Evolutionary conservation across 1,284 basidiomycete genomes (phyloP).

Genomic region (Laetiporus sulphureus): DNA sequence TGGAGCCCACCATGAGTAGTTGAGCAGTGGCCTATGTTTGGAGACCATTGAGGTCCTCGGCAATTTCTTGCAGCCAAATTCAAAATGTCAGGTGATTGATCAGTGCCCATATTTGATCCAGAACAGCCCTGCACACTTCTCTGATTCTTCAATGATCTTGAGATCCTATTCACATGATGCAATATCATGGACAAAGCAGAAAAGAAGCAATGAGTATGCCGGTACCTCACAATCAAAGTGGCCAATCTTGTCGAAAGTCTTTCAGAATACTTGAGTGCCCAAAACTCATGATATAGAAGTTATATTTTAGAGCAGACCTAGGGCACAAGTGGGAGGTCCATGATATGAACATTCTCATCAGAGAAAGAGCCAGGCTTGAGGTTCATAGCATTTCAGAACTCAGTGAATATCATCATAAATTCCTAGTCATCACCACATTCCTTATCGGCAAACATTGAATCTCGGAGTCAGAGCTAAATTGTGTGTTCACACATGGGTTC

Average conservation of each 20-base stretch:
- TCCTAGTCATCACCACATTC: constrained; percentile 3
- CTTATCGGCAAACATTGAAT: constrained; percentile 6
- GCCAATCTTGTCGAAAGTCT: constrained; percentile 6
- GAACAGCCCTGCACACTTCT: constrained; percentile 3
- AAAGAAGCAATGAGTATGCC: constrained; percentile 3
- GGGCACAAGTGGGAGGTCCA: constrained; percentile 1
- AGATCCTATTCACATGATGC: constrained; percentile 4
- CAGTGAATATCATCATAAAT: constrained; percentile 7
- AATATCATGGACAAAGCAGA: constrained; percentile 1
- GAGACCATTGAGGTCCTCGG: too few species aligned
- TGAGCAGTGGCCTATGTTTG: background rate
- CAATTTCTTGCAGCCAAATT: too few species aligned
- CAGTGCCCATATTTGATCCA: constrained; percentile 9
- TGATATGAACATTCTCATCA: constrained; percentile 2
- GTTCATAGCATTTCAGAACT: constrained; percentile 4
- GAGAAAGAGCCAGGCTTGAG: background rate
- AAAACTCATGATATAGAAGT: constrained; percentile 1
- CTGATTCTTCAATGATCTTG: constrained; percentile 10
- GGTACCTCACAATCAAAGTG: constrained; percentile 5
- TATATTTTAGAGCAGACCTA: constrained; percentile 9
- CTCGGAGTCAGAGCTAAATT: constrained; percentile 5
- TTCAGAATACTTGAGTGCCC: background rate
- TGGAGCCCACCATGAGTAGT: background rate
- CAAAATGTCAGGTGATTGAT: too few species aligned
- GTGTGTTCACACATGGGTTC: constrained; percentile 7